Base-by-base conservation (phyloP, 139 green algal genomes). In the Auxenochlorella protothecoides region DNA sequence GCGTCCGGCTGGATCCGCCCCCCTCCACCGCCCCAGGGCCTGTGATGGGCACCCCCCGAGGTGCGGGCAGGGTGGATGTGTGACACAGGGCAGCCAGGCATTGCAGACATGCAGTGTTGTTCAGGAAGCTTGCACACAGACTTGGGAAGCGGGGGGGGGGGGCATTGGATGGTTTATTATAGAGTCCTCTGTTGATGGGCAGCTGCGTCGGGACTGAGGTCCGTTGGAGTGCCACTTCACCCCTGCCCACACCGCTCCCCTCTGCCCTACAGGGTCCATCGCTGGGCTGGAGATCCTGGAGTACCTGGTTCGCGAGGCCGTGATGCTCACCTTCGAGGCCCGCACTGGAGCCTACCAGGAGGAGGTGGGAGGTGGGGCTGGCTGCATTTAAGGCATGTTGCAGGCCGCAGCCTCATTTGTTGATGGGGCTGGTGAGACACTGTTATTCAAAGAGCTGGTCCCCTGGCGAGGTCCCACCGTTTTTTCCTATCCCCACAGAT, bases 291-390 rank as follows among this genome's bases (percentile, higher is more conserved):
- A 91, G 6, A 86, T 92, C 59, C 68, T 92, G 74, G 85, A 89
- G 55, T 75, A 53, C 3, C 69, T 71, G 4, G 59, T 97, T 55
- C 80, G 81, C 63, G 85, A 88, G 15, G 85, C 83, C 15, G 74
- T 97, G 44, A 69, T 77, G 8, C 68, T 68, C 5, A 84, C 74
- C 53, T 96, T 96, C 72, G 86, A 96, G 79, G 79, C 85, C 6
- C 75, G 91, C 3, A 82, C 87, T 51, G 80, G 73, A 5, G 87
- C 88, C 2, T 96, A 96, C 72, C 77, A 86, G 16, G 86, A 89
- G 15, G 86, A 92, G 83, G 90, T 89, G 63, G 3, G 83, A 52
- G 15, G 55, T 15, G 11, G 57, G 57, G 57, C 57, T 2, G 63
- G 63, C 27, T 44, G 27, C 27, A 44, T 44, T 44, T 44, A 44